phyloP scores from a whole-genome alignment of 179 eudicot species.

The Drosera spatulata region DNA sequence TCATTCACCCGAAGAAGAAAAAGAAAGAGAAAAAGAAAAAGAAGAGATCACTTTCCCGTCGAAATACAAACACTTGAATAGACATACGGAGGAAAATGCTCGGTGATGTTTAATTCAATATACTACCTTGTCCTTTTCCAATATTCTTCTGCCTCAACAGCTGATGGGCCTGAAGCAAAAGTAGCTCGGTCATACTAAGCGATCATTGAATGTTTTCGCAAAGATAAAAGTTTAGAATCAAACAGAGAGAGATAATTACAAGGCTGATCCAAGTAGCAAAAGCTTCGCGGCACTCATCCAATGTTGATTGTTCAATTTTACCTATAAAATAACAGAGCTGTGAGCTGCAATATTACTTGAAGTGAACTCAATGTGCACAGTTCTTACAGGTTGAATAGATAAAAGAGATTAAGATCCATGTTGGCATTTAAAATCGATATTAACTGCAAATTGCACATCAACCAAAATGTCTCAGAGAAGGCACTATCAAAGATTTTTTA shows the following conservation, averaged over 20 bases:
- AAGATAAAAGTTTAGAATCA: slow-evolving; percentile 5
- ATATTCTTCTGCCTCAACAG: slow-evolving; percentile 50
- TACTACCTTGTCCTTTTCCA: slow-evolving; percentile 47
- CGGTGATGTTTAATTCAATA: not conserved
- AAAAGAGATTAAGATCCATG: not conserved
- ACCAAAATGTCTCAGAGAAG: too few relatives aligned
- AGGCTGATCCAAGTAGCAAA: slow-evolving; percentile 62
- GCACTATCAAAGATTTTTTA: too few relatives aligned
- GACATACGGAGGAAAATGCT: not conserved
- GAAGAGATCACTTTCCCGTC: too few relatives aligned
- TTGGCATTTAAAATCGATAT: too few relatives aligned
- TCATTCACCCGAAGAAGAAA: too few relatives aligned
- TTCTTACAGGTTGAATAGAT: not conserved
- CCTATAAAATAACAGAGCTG: slow-evolving; percentile 25
- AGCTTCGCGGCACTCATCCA: slow-evolving; percentile 86
- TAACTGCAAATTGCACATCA: too few relatives aligned
- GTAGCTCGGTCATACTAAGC: slow-evolving; percentile 2
- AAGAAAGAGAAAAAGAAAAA: too few relatives aligned
- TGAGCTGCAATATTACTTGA: too few relatives aligned
- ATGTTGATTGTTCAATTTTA: slow-evolving; percentile 43
- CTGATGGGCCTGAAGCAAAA: slow-evolving; percentile 67
- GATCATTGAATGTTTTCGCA: slow-evolving; percentile 5
- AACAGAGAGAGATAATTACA: slow-evolving; percentile 30
- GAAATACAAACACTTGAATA: too few relatives aligned
- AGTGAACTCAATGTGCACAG: not conserved